phyloP scores from a whole-genome alignment of 352 stramenopile genomes.

The Phytophthora palmivora region DNA sequence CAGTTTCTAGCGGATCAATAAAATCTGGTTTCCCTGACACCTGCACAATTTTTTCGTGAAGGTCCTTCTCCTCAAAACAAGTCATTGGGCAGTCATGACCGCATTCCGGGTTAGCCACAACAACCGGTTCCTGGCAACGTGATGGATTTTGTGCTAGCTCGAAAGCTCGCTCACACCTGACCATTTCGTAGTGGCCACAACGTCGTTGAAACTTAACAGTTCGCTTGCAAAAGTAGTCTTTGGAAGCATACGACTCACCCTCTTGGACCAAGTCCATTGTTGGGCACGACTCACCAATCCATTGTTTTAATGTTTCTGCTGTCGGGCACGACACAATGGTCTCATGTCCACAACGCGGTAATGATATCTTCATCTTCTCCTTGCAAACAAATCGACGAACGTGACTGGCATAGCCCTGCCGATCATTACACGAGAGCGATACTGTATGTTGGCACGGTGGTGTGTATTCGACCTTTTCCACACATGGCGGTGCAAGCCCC shows the following conservation, averaged over 20 bases:
- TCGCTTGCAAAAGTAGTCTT: constrained; percentile 74
- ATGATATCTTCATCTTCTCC: constrained; percentile 51
- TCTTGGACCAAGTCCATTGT: constrained; percentile 64
- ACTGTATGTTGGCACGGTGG: constrained; percentile 73
- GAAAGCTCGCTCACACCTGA: constrained; percentile 77
- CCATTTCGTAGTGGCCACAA: constrained; percentile 64
- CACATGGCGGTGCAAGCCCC: constrained; percentile 52
- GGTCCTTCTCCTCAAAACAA: constrained; percentile 48
- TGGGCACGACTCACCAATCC: constrained; percentile 46
- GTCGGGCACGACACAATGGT: constrained; percentile 54
- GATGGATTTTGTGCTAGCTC: constrained; percentile 56
- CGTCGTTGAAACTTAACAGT: constrained; percentile 63
- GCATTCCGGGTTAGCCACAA: constrained; percentile 72
- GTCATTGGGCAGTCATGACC: constrained; percentile 63
- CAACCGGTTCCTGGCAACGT: constrained; percentile 53
- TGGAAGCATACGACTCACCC: constrained; percentile 61
- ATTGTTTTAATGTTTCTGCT: constrained; percentile 50
- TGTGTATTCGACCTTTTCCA: constrained; percentile 64
- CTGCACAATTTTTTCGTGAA: constrained; percentile 21
- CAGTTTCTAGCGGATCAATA: constrained; percentile 40
- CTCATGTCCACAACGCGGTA: constrained; percentile 80
- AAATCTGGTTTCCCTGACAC: constrained; percentile 1
- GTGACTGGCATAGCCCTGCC: constrained; percentile 38
- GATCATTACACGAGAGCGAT: constrained; percentile 65
- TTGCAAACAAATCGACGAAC: constrained; percentile 54